Conservation (phyloP, 2,329 filamentous ascomycete species). For the Didymella exigua region DNA sequence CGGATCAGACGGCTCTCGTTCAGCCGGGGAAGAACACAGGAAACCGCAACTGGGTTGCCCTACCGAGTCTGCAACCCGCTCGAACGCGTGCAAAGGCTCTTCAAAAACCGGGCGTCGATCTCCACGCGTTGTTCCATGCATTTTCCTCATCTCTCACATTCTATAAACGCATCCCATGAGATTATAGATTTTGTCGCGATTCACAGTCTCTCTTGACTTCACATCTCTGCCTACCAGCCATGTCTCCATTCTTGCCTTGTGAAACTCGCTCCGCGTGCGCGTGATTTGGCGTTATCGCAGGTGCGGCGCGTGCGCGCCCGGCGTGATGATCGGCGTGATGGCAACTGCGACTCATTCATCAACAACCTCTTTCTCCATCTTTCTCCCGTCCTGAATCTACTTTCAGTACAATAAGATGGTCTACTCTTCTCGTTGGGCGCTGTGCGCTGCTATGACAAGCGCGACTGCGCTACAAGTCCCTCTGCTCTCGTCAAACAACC, state of each 20-base stretch:
- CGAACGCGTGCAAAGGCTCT: background rate
- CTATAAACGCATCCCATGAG: background rate
- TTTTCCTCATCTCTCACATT: background rate
- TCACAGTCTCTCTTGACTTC: too few relatives aligned
- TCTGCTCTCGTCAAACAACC: conserved; percentile 32
- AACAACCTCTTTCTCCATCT: conserved; percentile 21
- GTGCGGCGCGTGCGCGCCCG: conserved; percentile 23
- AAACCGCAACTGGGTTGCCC: background rate
- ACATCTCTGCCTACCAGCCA: too few relatives aligned
- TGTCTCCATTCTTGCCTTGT: conserved; percentile 1
- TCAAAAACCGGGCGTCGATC: background rate
- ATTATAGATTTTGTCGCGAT: too few relatives aligned
- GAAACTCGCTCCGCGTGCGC: conserved; percentile 20
- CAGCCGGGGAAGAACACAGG: background rate
- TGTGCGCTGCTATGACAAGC: conserved; percentile 37
- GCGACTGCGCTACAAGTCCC: conserved; percentile 40
- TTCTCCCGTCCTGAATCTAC: conserved; percentile 7
- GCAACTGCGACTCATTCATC: conserved; percentile 31
- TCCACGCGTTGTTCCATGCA: background rate
- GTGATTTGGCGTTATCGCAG: conserved; percentile 34
- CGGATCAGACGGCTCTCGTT: conserved; percentile 19
- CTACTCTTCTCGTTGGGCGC: conserved; percentile 31
- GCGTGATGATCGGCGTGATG: conserved; percentile 31
- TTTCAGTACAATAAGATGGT: conserved; percentile 31
- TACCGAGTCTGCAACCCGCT: background rate